Evolutionary conservation across 257 asterid genomes (phyloP).

Genomic region (Solanum peruvianum): DNA sequence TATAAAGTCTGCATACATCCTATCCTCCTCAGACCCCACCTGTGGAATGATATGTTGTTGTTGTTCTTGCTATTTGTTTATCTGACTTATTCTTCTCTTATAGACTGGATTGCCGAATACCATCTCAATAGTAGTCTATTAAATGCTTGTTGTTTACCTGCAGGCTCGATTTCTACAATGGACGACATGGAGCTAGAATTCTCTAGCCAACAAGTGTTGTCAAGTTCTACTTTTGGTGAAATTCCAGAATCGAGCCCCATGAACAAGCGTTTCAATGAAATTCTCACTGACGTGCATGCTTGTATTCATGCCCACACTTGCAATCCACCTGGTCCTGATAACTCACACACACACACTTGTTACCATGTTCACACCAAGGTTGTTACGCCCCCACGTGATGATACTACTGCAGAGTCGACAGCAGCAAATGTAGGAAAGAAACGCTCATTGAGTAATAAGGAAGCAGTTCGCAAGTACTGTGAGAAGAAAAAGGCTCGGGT

Average conservation of each 20-base stretch:
- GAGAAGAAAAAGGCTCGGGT: conserved; percentile 65
- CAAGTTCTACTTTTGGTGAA: conserved; percentile 20
- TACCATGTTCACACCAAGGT: conserved; percentile 51
- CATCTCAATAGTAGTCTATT: background rate
- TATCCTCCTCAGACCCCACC: background rate
- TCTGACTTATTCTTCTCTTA: background rate
- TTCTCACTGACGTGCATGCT: conserved; percentile 27
- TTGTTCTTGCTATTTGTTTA: background rate
- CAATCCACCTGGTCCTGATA: conserved; percentile 51
- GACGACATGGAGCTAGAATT: conserved; percentile 26
- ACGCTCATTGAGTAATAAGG: conserved; percentile 38
- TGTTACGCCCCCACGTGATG: conserved; percentile 1
- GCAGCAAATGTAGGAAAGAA: background rate
- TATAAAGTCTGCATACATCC: background rate
- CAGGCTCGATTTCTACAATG: conserved; percentile 2
- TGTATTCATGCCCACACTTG: conserved; percentile 69
- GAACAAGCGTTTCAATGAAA: conserved; percentile 20
- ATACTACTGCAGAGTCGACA: background rate
- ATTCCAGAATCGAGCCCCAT: conserved; percentile 18
- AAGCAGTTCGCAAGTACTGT: conserved; percentile 58
- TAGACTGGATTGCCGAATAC: background rate
- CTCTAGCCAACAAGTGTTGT: conserved; percentile 19
- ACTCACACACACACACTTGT: conserved; percentile 61
- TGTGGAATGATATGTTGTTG: background rate
- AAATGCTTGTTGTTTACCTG: background rate